Conservation (phyloP, 352 stramenopile genomes). For the Phytophthora sp. region DNA sequence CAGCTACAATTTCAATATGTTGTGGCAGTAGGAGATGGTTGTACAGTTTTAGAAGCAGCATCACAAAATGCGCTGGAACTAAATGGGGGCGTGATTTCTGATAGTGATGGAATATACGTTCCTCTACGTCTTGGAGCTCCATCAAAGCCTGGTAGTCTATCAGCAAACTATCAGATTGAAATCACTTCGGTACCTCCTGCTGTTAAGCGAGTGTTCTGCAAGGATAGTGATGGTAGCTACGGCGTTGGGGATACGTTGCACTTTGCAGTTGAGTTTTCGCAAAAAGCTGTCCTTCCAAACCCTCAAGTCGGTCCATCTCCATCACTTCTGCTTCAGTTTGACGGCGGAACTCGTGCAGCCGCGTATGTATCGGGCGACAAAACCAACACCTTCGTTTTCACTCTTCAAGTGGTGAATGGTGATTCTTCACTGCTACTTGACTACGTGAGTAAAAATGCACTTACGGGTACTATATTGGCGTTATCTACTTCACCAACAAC, state of each 20-base stretch:
- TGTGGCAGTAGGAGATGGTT: conserved; percentile 50
- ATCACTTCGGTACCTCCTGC: conserved; percentile 50
- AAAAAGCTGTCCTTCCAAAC: conserved; percentile 30
- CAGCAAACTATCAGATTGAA: conserved; percentile 43
- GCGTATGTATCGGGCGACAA: conserved; percentile 52
- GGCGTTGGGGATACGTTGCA: conserved; percentile 58
- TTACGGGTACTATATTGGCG: conserved; percentile 50
- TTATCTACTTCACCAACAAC: conserved; percentile 50
- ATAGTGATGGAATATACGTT: conserved; percentile 45
- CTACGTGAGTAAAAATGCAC: conserved; percentile 38
- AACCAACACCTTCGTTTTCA: conserved; percentile 49
- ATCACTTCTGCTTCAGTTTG: conserved; percentile 47
- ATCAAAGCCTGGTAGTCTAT: conserved; percentile 46
- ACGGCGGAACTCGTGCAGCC: conserved; percentile 21
- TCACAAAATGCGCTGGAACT: conserved; percentile 56
- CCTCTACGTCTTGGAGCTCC: conserved; percentile 48
- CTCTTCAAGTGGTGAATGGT: conserved; percentile 36
- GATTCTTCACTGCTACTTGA: conserved; percentile 43
- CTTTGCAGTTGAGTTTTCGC: conserved; percentile 56
- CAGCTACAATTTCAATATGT: conserved; percentile 65
- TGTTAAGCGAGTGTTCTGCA: conserved; percentile 48
- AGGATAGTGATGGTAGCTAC: conserved; percentile 35
- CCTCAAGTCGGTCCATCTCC: conserved; percentile 19
- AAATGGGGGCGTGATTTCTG: conserved; percentile 58
- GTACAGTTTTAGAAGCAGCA: conserved; percentile 49